A percentile compares a stretch with the other conserved stretches of the same genome.
Conservation (phyloP, 352 stramenopile genomes). For the Globisporangium carolinianum region DNA sequence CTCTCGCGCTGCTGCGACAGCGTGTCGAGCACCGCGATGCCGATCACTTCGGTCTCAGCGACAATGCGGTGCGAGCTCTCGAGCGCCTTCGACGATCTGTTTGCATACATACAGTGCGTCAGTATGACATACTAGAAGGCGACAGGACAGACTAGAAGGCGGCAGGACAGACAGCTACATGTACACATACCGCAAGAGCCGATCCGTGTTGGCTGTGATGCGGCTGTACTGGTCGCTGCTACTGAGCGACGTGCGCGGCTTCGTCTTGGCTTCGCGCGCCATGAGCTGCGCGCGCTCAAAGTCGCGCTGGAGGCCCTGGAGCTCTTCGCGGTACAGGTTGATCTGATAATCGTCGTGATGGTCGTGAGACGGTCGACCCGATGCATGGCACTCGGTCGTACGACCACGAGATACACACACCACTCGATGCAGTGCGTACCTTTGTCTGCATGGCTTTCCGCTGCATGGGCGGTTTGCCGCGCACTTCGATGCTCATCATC, state of each 20-base stretch:
- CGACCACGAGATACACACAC: too few relatives aligned
- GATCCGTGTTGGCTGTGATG: slow-evolving; percentile 57
- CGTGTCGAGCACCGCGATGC: slow-evolving; percentile 64
- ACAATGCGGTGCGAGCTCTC: slow-evolving; percentile 64
- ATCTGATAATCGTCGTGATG: slow-evolving; percentile 29
- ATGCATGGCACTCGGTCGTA: too few relatives aligned
- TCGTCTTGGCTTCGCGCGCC: slow-evolving; percentile 36
- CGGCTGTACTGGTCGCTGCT: slow-evolving; percentile 56
- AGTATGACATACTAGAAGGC: not conserved
- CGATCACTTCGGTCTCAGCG: slow-evolving; percentile 57
- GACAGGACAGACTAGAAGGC: not conserved
- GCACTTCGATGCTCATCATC: slow-evolving; percentile 72
- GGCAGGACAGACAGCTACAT: not conserved
- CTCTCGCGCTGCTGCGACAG: slow-evolving; percentile 65
- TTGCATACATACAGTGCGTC: not conserved
- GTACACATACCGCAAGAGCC: slow-evolving; percentile 35
- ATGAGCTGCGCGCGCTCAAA: slow-evolving; percentile 66
- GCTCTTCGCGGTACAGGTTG: slow-evolving; percentile 63
- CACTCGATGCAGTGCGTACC: slow-evolving; percentile 10
- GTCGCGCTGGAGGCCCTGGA: slow-evolving; percentile 61
- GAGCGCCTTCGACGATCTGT: slow-evolving; percentile 53
- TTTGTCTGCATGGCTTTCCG: slow-evolving; percentile 75
- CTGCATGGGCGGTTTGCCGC: slow-evolving; percentile 44
- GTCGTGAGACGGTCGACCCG: not conserved
- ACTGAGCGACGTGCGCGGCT: slow-evolving; percentile 11